phyloP scores from a whole-genome alignment of 1,139 yeast genomes.

The Tardiomyces digboiensis region DNA sequence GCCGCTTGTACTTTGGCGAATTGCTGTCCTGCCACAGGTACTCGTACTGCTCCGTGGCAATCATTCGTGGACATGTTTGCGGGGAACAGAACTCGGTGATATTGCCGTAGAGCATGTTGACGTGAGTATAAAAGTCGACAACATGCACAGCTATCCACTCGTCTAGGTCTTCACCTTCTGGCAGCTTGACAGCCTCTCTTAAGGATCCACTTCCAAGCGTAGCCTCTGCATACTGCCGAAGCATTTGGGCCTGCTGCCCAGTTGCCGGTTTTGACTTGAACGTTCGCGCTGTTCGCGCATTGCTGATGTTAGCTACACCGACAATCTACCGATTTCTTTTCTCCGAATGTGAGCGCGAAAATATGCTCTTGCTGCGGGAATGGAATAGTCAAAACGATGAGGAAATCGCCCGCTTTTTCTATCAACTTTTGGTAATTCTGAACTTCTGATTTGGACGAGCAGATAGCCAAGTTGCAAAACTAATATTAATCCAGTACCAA shows the following conservation, averaged over 20 bases:
- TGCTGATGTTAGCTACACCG: slow-evolving; percentile 21
- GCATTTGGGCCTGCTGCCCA: slow-evolving; percentile 14
- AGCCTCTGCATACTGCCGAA: slow-evolving; percentile 80
- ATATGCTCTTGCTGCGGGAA: no score
- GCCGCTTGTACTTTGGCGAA: slow-evolving; percentile 39
- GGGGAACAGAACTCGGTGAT: slow-evolving; percentile 97
- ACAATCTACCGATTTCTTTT: no score
- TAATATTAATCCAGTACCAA: slow-evolving; percentile 2
- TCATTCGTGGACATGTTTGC: slow-evolving; percentile 87
- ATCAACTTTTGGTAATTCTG: no score
- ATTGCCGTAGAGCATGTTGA: slow-evolving; percentile 93
- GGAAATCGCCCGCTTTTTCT: no score
- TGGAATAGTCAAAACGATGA: no score
- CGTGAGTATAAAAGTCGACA: slow-evolving; percentile 75
- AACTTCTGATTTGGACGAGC: no score
- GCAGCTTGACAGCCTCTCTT: slow-evolving; percentile 87
- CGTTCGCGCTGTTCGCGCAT: slow-evolving; percentile 15
- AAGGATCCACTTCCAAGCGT: slow-evolving; percentile 89
- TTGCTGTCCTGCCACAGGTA: slow-evolving; percentile 82
- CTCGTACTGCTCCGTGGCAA: slow-evolving; percentile 94
- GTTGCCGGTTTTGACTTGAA: slow-evolving; percentile 13
- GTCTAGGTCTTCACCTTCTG: slow-evolving; percentile 83
- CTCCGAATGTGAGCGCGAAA: no score
- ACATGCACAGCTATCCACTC: slow-evolving; percentile 96
- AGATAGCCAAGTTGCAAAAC: no score